These are phyloP conservation scores for Populus tremula DNA, from an alignment of 345 rosid species.

Conservation along the genomic window DNA sequence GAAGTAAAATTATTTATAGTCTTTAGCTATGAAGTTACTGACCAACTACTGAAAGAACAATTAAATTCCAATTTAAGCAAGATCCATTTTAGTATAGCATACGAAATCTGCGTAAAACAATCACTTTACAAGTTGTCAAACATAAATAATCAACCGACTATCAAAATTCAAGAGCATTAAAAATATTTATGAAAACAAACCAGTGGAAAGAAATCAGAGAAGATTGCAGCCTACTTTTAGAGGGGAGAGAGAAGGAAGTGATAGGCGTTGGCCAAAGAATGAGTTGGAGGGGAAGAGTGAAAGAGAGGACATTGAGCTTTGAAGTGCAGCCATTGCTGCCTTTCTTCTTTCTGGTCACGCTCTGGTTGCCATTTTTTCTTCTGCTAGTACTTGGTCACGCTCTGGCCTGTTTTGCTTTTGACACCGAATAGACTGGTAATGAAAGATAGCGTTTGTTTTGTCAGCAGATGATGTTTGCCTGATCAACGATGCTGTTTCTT, in stretches of 20 bases:
- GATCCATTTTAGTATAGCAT: constrained; percentile 11
- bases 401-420: constrained; percentile 4
- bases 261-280: constrained; percentile 67
- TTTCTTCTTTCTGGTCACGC: constrained; percentile 8
- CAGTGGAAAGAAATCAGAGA: neutral
- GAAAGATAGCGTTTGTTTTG: neutral
- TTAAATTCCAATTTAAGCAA: constrained; percentile 2
- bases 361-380: constrained; percentile 14
- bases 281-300: constrained; percentile 53
- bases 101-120: neutral
- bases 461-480: neutral
- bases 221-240: constrained; percentile 39
- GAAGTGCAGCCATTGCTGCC: constrained; percentile 78
- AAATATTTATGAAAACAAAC: neutral
- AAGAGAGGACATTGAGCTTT: constrained; percentile 64
- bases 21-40: neutral
- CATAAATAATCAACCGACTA: neutral
- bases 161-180: neutral
- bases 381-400: constrained; percentile 17
- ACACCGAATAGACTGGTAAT: constrained; percentile 30
- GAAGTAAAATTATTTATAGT: neutral
- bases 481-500: constrained; percentile 11
- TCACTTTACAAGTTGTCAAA: neutral
- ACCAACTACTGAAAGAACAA: neutral
- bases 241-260: constrained; percentile 38